phyloP scores from a whole-genome alignment of 2,329 filamentous ascomycete species.

The Akanthomyces muscarius region DNA sequence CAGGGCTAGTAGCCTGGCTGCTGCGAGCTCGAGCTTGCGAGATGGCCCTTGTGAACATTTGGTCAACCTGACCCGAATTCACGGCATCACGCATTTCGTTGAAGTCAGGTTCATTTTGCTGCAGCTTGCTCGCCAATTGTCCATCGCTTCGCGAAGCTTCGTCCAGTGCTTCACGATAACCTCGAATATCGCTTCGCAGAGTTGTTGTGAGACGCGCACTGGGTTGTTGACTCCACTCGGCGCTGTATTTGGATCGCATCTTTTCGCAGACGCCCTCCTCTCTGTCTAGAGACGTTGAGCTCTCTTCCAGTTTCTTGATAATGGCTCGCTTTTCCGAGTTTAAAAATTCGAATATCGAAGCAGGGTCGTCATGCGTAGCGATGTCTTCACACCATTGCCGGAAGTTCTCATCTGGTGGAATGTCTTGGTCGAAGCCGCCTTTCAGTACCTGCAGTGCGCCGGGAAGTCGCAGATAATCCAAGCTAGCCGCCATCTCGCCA shows the following conservation, averaged over 20 bases:
- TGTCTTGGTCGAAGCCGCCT: conserved; percentile 85
- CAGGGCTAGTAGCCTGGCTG: conserved; percentile 58
- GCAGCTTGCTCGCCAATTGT: conserved; percentile 76
- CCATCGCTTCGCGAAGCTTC: conserved; percentile 84
- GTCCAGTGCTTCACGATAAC: conserved; percentile 83
- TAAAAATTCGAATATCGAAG: conserved; percentile 72
- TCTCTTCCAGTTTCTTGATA: conserved; percentile 67
- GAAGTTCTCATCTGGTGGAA: conserved; percentile 86
- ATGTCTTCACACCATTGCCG: conserved; percentile 91
- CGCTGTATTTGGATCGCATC: conserved; percentile 96
- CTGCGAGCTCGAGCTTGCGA: conserved; percentile 68
- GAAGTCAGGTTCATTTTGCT: conserved; percentile 83
- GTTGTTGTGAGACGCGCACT: conserved; percentile 87
- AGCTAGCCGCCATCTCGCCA: conserved; percentile 88
- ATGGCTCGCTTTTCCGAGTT: conserved; percentile 75
- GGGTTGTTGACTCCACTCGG: conserved; percentile 95
- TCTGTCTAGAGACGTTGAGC: conserved; percentile 86
- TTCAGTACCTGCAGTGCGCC: conserved; percentile 87
- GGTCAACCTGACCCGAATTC: conserved; percentile 80
- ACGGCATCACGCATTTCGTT: conserved; percentile 92
- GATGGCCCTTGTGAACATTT: conserved; percentile 83
- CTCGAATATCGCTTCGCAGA: conserved; percentile 78
- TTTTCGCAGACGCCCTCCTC: conserved; percentile 98
- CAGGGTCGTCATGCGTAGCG: conserved; percentile 76
- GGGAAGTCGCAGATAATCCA: conserved; percentile 90